phyloP scores from a whole-genome alignment of 371 early-diverging fungal species.

The Phascolomyces articulosus region DNA sequence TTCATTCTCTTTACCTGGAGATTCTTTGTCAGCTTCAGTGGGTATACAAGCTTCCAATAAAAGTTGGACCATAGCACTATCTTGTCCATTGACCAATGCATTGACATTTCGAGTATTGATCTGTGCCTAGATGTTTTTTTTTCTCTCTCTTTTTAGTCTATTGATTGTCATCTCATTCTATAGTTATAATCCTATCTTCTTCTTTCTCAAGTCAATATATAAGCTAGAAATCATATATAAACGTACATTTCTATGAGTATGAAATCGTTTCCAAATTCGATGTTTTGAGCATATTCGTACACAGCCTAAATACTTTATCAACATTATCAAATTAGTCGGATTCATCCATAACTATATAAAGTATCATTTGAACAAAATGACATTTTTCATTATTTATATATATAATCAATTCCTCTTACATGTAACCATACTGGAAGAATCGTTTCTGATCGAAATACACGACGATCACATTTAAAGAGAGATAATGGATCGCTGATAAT shows the following conservation, averaged over 20 bases:
- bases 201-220: no score
- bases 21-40: conserved; percentile 26
- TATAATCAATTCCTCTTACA: no score
- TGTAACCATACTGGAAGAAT: conserved; percentile 58
- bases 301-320: conserved; percentile 34
- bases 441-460: conserved; percentile 50
- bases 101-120: conserved; percentile 55
- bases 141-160: no score
- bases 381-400: no score
- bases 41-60: conserved; percentile 38
- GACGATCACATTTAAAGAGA: conserved; percentile 53
- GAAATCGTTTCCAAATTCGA: conserved; percentile 48
- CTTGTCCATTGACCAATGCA: conserved; percentile 58
- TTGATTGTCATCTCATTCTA: no score
- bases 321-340: no score
- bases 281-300: conserved; percentile 45
- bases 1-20: conserved; percentile 23
- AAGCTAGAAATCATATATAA: no score
- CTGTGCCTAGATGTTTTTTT: conserved; percentile 4
- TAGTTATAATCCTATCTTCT: background rate
- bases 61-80: conserved; percentile 53
- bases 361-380: no score
- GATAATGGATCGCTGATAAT: conserved; percentile 55
- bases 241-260: conserved; percentile 17
- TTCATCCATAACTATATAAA: no score